phyloP scores from a whole-genome alignment of 495 filamentous ascomycete genomes.

The Usnea hakonensis region DNA sequence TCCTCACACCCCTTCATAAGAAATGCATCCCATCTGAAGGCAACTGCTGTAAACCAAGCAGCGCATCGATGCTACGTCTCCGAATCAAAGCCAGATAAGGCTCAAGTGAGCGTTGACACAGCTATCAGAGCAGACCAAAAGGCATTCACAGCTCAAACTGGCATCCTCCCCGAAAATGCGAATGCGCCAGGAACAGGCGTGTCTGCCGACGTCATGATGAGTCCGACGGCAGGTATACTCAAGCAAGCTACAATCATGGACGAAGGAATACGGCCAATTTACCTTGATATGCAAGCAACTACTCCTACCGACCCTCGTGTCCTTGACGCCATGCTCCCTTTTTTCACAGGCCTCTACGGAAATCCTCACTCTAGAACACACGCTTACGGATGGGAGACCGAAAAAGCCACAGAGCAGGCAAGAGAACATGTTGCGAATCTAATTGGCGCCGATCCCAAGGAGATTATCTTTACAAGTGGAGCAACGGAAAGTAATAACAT shows the following conservation, averaged over 20 bases:
- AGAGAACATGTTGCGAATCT: slow-evolving; percentile 73
- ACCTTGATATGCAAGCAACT: slow-evolving; percentile 97
- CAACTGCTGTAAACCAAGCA: slow-evolving; percentile 31
- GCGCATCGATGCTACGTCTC: slow-evolving; percentile 66
- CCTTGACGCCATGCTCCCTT: slow-evolving; percentile 94
- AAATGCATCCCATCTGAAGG: slow-evolving; percentile 36
- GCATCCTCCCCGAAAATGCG: slow-evolving; percentile 46
- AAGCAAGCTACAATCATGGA: slow-evolving; percentile 93
- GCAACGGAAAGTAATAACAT: slow-evolving; percentile 99
- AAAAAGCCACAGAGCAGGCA: slow-evolving; percentile 83
- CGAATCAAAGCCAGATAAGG: slow-evolving; percentile 69
- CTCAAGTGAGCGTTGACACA: slow-evolving; percentile 74
- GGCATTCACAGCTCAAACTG: slow-evolving; percentile 65
- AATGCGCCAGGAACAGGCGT: slow-evolving; percentile 51
- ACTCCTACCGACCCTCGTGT: slow-evolving; percentile 94
- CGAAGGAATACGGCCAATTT: slow-evolving; percentile 88
- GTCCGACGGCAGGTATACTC: slow-evolving; percentile 77
- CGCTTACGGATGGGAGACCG: slow-evolving; percentile 97
- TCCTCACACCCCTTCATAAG: slow-evolving; percentile 38
- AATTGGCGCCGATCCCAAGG: slow-evolving; percentile 91
- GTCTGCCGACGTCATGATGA: slow-evolving; percentile 62
- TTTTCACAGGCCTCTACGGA: slow-evolving; percentile 85
- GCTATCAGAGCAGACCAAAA: slow-evolving; percentile 78
- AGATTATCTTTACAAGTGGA: slow-evolving; percentile 97
- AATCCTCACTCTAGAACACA: slow-evolving; percentile 97